Base-by-base conservation (phyloP, 2,329 filamentous ascomycete genomes). In the Davidsoniella neocaledoniae region DNA sequence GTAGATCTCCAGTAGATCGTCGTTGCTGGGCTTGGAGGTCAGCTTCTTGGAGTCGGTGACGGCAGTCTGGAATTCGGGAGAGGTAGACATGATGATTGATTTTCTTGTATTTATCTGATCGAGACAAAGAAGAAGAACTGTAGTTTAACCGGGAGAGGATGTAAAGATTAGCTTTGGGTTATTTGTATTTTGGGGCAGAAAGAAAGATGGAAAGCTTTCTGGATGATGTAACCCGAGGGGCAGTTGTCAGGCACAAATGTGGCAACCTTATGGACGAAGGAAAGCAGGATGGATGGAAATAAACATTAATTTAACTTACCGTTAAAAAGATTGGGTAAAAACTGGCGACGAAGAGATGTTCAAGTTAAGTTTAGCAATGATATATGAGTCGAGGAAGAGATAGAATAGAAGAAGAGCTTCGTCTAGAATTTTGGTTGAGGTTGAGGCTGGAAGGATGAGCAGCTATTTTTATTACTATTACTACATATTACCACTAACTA, bases 31-130 rank as follows among this genome's bases (percentile, higher is more conserved):
- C 73, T 80, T 81, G 56, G 68, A 63, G 57, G 74, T 75, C 56
- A 84, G 71, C 72, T 82, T 80, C 66, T 76, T 77, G 66, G 74
- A 77, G 66, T 83, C 79, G 56, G 60, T 62, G 58, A 73, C 68
- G 54, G 79, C 79, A 63, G 66, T 69, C 56, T 74, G 58, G 68
- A 78, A 79, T 52, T 66, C 69, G 49, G 63, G 61, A 57, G 59
- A 66, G 58, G 64, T 64, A 48, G 62, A 39, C 68, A 72, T 72
- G 56, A 52, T 65, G 58, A 53, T 53, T 33, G 42, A 53, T 23
- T 43, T 52, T 46, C 51, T 38, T 48, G 42, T 42, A 48, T 50
- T 42, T 39, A 43, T 43, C 29, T 41, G 42, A 29, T 40, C 14
- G 19, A 43, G 17, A 7, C 16, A 23, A 17, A 46, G 25, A 42